phyloP scores from a whole-genome alignment of 805 yeast species.

The Pichia phayaonensis region DNA sequence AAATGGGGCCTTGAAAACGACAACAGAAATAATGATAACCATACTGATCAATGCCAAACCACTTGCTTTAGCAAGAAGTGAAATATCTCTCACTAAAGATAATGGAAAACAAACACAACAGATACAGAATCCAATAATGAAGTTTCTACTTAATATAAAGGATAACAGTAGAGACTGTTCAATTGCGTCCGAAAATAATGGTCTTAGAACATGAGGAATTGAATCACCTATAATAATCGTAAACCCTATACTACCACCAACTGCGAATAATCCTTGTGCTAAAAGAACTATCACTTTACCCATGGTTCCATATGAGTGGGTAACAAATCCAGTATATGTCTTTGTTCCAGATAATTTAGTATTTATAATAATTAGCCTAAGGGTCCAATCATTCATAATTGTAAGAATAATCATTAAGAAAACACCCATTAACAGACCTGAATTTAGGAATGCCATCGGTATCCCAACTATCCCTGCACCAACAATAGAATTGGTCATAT shows the following conservation, averaged over 20 bases:
- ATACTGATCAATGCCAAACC: slow-evolving; percentile 81
- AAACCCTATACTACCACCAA: slow-evolving; percentile 91
- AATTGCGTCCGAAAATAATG: slow-evolving; percentile 41
- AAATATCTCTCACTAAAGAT: slow-evolving; percentile 71
- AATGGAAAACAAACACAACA: slow-evolving; percentile 73
- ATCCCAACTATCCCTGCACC: slow-evolving; percentile 97
- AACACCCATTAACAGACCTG: slow-evolving; percentile 72
- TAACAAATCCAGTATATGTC: slow-evolving; percentile 81
- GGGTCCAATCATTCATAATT: slow-evolving; percentile 80
- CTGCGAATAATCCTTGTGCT: slow-evolving; percentile 83
- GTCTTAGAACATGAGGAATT: slow-evolving; percentile 77
- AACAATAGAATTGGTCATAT: slow-evolving; percentile 90
- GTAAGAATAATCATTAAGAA: slow-evolving; percentile 54
- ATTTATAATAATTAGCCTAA: slow-evolving; percentile 69
- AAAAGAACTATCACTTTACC: slow-evolving; percentile 64
- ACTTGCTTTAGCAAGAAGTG: slow-evolving; percentile 78
- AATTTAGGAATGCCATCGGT: slow-evolving; percentile 76
- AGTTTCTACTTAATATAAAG: slow-evolving; percentile 56
- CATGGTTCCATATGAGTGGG: slow-evolving; percentile 62
- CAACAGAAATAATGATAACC: slow-evolving; percentile 68
- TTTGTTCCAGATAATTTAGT: slow-evolving; percentile 68
- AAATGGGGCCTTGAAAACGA: slow-evolving; percentile 66
- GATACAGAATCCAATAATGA: slow-evolving; percentile 65
- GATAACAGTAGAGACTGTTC: slow-evolving; percentile 33
- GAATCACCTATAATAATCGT: slow-evolving; percentile 94